Conservation (phyloP, 345 rosid genomes). For the Balakata baccata region DNA sequence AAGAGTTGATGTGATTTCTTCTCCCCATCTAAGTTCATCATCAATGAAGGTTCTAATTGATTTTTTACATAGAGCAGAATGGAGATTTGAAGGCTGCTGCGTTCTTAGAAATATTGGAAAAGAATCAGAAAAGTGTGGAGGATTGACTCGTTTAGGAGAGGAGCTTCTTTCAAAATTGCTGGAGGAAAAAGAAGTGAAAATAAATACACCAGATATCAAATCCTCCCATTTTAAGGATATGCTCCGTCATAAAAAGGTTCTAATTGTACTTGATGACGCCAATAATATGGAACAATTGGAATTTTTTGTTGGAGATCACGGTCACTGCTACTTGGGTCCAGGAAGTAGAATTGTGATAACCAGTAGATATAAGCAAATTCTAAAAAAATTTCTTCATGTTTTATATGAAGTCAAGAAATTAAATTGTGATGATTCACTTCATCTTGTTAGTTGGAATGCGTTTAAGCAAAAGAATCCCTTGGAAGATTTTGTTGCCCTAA, state of each 20-base stretch:
- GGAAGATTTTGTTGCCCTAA: not conserved
- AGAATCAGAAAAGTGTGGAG: constrained; percentile 8
- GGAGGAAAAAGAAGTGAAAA: no score
- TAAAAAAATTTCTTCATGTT: not conserved
- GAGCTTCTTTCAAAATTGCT: not conserved
- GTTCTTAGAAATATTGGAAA: constrained; percentile 15
- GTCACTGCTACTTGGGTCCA: not conserved
- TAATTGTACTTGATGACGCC: not conserved
- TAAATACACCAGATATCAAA: no score
- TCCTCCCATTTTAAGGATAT: not conserved
- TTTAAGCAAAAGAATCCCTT: constrained; percentile 1
- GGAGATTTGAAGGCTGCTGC: constrained; percentile 11
- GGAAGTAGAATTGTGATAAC: constrained; percentile 15
- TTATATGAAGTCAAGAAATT: not conserved
- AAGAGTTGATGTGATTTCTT: not conserved
- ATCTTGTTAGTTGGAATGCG: constrained; percentile 8
- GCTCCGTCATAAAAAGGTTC: not conserved
- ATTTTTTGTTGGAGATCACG: not conserved
- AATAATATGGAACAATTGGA: not conserved
- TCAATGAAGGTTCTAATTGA: not conserved
- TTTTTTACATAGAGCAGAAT: constrained; percentile 1
- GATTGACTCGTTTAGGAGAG: not conserved
- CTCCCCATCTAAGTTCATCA: not conserved
- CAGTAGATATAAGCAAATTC: constrained; percentile 17
- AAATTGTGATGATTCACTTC: not conserved